Percentiles rank a stretch among this genome's conserved stretches.
Conservation (phyloP, 1,139 yeast species). For the Debaryomyces fabryi region DNA sequence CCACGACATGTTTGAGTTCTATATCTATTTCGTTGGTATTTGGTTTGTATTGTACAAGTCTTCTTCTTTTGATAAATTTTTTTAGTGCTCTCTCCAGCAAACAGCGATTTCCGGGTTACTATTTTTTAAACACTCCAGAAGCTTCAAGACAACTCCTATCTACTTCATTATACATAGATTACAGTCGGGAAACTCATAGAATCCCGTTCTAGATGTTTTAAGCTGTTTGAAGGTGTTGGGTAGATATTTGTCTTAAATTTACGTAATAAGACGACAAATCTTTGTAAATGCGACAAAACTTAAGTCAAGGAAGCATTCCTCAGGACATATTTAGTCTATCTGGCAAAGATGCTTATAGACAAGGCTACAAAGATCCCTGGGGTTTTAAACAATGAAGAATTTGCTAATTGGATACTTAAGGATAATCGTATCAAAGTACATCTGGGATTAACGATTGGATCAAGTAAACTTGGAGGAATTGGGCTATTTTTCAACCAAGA, state of each 20-base stretch:
- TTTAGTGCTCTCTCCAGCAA: background rate
- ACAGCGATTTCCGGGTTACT: constrained; percentile 7
- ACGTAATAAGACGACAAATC: background rate
- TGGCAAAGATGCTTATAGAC: constrained; percentile 1
- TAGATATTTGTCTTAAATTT: background rate
- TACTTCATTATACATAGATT: background rate
- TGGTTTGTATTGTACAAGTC: background rate
- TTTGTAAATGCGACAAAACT: background rate
- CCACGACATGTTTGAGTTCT: constrained; percentile 45
- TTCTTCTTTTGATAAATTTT: constrained; percentile 2
- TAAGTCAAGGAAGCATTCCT: background rate
- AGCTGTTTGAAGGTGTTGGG: background rate
- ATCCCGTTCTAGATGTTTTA: background rate
- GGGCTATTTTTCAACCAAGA: constrained; percentile 30
- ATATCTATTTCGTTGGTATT: background rate
- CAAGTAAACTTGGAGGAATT: constrained; percentile 36
- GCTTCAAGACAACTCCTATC: background rate
- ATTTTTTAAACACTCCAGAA: background rate
- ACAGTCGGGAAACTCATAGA: background rate
- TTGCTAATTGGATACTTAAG: constrained; percentile 14
- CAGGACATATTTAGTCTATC: background rate
- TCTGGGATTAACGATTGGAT: constrained; percentile 21
- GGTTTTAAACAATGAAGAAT: constrained; percentile 10
- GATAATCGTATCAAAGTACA: constrained; percentile 11
- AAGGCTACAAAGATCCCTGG: constrained; percentile 17